Conservation (phyloP, 2,329 filamentous ascomycete genomes). For the Fusarium sp. region DNA sequence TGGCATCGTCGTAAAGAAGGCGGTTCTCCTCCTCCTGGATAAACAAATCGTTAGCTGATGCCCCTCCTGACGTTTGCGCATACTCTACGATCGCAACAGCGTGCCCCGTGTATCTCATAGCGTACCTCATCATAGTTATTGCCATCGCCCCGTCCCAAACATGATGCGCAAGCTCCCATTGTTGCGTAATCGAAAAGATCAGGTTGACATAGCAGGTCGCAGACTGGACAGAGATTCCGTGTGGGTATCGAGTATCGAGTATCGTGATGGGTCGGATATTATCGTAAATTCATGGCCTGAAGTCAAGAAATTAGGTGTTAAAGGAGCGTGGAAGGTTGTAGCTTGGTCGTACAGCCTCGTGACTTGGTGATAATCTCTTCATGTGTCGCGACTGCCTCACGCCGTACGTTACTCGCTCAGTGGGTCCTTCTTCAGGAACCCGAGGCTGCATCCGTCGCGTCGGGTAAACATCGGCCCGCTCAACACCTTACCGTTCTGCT, state of each 20-base stretch:
- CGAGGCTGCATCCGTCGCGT: conserved; percentile 16
- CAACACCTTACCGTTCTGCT: conserved; percentile 30
- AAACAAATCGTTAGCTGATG: conserved; percentile 19
- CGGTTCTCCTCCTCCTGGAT: conserved; percentile 69
- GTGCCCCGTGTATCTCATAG: not conserved
- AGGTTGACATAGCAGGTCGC: conserved; percentile 43
- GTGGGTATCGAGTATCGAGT: conserved; percentile 11
- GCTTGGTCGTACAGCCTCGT: conserved; percentile 36
- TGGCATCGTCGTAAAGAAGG: conserved; percentile 72
- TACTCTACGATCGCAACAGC: not conserved
- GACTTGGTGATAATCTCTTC: conserved; percentile 39
- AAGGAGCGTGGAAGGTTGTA: conserved; percentile 40
- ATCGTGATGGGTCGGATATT: conserved; percentile 8
- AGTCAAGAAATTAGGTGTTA: not conserved
- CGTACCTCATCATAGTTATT: conserved; percentile 69
- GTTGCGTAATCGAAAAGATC: conserved; percentile 38
- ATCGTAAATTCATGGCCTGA: conserved; percentile 17
- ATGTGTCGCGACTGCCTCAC: conserved; percentile 44
- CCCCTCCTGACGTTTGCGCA: not conserved
- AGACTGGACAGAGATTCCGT: conserved; percentile 2
- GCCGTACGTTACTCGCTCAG: conserved; percentile 46
- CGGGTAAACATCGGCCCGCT: conserved; percentile 49
- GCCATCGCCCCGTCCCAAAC: conserved; percentile 65
- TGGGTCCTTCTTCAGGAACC: conserved; percentile 39
- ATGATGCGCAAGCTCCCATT: conserved; percentile 74